A percentile compares a stretch with the other conserved stretches of the same genome.
phyloP scores from a whole-genome alignment of 2,329 filamentous ascomycete species.

The Phialemonium atrogriseum region DNA sequence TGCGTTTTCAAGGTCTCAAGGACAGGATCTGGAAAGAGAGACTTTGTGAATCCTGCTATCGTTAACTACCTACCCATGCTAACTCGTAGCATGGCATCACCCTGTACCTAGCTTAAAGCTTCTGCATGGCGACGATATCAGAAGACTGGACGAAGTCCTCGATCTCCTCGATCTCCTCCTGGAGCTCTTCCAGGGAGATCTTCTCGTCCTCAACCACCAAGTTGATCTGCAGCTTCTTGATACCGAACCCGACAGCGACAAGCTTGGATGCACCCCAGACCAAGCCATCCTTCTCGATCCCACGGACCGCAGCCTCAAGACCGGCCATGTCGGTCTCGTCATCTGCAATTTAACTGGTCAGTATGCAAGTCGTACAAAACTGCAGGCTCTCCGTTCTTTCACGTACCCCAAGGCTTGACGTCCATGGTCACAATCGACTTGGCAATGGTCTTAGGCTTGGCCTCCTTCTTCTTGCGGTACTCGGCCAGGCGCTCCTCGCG shows the following conservation, averaged over 20 bases:
- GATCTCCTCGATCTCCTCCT: conserved; percentile 71
- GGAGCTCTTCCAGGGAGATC: conserved; percentile 77
- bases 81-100: too few species aligned
- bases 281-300: conserved; percentile 83
- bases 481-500: conserved; percentile 83
- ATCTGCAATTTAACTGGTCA: conserved; percentile 38
- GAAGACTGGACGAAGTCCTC: conserved; percentile 96
- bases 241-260: conserved; percentile 85
- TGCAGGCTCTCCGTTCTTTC: conserved; percentile 2
- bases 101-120: too few species aligned
- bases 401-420: conserved; percentile 95
- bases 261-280: conserved; percentile 89
- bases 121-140: conserved; percentile 86
- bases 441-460: conserved; percentile 80
- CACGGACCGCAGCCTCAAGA: conserved; percentile 70
- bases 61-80: too few species aligned
- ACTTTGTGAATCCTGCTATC: too few species aligned
- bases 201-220: conserved; percentile 96
- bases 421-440: conserved; percentile 94
- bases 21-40: too few species aligned
- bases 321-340: conserved; percentile 85
- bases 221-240: conserved; percentile 99
- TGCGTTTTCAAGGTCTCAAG: too few species aligned
- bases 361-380: neutral
- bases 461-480: conserved; percentile 93